Conservation (phyloP, 2,329 filamentous ascomycete genomes). For the Talaromyces atroroseus region DNA sequence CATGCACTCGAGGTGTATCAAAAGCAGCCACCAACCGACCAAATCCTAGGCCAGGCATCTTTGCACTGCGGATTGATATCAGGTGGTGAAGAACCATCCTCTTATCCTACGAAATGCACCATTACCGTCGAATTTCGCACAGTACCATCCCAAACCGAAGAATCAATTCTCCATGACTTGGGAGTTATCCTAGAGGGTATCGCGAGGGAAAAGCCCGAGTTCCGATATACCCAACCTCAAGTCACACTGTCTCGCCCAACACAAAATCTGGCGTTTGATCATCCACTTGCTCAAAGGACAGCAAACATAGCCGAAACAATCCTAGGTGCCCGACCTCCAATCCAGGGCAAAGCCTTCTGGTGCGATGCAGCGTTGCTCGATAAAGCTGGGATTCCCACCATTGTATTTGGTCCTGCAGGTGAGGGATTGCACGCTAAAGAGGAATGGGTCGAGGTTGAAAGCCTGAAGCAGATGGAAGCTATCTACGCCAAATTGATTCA, state of each 20-base stretch:
- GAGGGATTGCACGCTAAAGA: slow-evolving; percentile 48
- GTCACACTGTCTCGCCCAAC: no score
- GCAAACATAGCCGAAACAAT: slow-evolving; percentile 24
- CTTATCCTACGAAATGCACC: slow-evolving; percentile 47
- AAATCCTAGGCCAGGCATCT: slow-evolving; percentile 20
- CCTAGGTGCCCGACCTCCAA: slow-evolving; percentile 5
- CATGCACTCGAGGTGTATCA: slow-evolving; percentile 42
- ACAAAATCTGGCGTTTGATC: no score
- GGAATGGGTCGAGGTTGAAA: slow-evolving; percentile 47
- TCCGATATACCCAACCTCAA: no score
- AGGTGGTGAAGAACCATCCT: slow-evolving; percentile 50
- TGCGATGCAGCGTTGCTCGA: slow-evolving; percentile 48
- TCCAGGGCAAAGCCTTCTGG: slow-evolving; percentile 41
- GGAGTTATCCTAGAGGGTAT: no score
- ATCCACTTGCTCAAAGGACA: no score
- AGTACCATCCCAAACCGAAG: no score
- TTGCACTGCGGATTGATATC: slow-evolving; percentile 46
- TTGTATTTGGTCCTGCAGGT: slow-evolving; percentile 46
- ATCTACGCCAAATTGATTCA: no score
- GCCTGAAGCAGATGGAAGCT: slow-evolving; percentile 31
- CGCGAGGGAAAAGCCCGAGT: no score
- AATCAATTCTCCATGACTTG: no score
- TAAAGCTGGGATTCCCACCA: slow-evolving; percentile 40
- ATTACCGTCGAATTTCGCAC: slow-evolving; percentile 48
- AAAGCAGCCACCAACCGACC: slow-evolving; percentile 21